Conservation (phyloP, 2,329 filamentous ascomycete species). For the Penicillium sp. region DNA sequence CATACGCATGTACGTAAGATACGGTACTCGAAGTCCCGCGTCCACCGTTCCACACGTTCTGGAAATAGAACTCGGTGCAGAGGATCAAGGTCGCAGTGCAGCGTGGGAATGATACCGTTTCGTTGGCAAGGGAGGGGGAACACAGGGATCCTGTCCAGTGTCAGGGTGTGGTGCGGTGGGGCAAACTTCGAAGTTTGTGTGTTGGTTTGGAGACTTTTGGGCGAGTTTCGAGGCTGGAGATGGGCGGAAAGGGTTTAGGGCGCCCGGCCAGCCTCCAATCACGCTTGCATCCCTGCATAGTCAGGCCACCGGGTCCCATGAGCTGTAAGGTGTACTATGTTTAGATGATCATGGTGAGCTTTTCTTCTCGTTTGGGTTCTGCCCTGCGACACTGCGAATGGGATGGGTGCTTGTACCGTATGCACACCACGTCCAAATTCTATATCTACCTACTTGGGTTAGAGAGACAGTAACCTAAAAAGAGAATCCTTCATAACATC, state of each 20-base stretch:
- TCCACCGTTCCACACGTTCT: not conserved
- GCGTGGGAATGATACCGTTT: constrained; percentile 26
- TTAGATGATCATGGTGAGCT: constrained; percentile 10
- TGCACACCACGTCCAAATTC: not conserved
- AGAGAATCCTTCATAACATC: not conserved
- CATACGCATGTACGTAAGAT: no score
- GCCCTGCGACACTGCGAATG: not conserved
- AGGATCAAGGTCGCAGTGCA: constrained; percentile 35
- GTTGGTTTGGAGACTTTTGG: not conserved
- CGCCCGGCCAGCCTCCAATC: constrained; percentile 18
- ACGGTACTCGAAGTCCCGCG: no score
- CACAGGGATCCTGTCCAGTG: not conserved
- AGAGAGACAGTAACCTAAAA: not conserved
- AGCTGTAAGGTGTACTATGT: constrained; percentile 31
- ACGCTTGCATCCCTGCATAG: constrained; percentile 24
- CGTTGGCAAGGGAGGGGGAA: constrained; percentile 7
- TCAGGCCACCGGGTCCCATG: constrained; percentile 29
- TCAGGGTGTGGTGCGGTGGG: constrained; percentile 3
- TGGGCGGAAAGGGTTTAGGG: constrained; percentile 4
- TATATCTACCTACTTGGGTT: not conserved
- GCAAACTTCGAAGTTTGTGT: not conserved
- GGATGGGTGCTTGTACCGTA: not conserved
- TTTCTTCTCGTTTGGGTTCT: not conserved
- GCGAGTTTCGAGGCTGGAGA: not conserved
- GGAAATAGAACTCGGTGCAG: constrained; percentile 9